Conservation (phyloP, 2,329 filamentous ascomycete species). For the Tothia fuscella region DNA sequence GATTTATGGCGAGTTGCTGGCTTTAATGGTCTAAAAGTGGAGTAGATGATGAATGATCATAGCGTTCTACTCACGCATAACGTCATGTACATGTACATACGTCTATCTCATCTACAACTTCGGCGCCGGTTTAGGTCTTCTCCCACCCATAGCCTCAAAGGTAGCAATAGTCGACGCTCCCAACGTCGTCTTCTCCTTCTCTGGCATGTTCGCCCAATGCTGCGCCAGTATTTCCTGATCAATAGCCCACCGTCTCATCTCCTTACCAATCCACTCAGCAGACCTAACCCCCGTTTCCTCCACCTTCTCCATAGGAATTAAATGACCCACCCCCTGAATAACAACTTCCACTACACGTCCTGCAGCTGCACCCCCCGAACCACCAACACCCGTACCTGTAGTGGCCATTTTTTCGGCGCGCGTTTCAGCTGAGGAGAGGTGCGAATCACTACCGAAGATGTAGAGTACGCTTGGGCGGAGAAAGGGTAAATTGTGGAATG, state of each 20-base stretch:
- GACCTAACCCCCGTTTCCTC: conserved; percentile 47
- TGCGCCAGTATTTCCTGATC: conserved; percentile 17
- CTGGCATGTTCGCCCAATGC: conserved; percentile 19
- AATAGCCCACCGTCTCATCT: conserved; percentile 24
- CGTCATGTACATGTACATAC: no score
- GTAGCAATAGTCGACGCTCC: no score
- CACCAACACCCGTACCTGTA: conserved; percentile 56
- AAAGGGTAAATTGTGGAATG: conserved; percentile 44
- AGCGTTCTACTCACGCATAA: no score
- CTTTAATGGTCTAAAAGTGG: no score
- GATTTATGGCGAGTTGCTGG: no score
- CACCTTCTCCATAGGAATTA: conserved; percentile 75
- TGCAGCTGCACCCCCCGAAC: conserved; percentile 50
- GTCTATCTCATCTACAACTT: no score
- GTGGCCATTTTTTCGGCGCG: conserved; percentile 47
- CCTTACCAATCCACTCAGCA: conserved; percentile 27
- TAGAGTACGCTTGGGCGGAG: conserved; percentile 57
- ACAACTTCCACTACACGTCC: conserved; percentile 57
- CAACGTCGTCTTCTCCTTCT: conserved; percentile 18
- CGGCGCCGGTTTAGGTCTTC: no score
- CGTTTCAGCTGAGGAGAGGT: conserved; percentile 40
- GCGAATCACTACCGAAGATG: conserved; percentile 51
- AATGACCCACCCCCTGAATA: conserved; percentile 57
- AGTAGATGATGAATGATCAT: no score
- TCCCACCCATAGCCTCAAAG: no score